These are phyloP conservation scores for Epithemia pelagica DNA, from an alignment of 108 stramenopile species.

Conservation along the genomic window DNA sequence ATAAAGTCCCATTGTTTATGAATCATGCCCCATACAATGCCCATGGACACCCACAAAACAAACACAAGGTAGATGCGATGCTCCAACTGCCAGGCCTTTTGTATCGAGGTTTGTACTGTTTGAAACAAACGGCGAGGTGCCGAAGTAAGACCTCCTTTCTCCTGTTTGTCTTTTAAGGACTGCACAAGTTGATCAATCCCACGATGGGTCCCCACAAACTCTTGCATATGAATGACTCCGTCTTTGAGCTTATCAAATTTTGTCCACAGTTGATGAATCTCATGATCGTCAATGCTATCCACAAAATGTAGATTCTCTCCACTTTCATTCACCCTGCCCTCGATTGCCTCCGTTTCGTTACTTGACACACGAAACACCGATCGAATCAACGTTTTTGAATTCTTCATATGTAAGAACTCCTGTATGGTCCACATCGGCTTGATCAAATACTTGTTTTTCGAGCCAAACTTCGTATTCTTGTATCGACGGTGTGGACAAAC, in stretches of 20 bases:
- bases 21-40: conserved; percentile 44
- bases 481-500: conserved; percentile 20
- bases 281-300: conserved; percentile 14
- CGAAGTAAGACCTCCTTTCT: background rate
- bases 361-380: background rate
- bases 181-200: conserved; percentile 4
- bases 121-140: background rate
- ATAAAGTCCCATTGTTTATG: conserved; percentile 52
- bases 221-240: conserved; percentile 25
- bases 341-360: background rate
- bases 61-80: conserved; percentile 50
- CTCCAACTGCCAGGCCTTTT: conserved; percentile 13
- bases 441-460: conserved; percentile 38
- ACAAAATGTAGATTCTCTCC: background rate
- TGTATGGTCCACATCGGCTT: conserved; percentile 18
- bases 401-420: conserved; percentile 31
- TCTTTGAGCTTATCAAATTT: conserved; percentile 32
- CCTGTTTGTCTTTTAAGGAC: background rate
- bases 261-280: conserved; percentile 21
- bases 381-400: conserved; percentile 24
- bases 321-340: background rate
- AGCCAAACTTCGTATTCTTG: conserved; percentile 38
- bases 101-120: background rate
- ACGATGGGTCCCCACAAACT: conserved; percentile 29
- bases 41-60: conserved; percentile 34